Evolutionary conservation across 108 stramenopile genomes (phyloP).

Genomic region (Nitzschia sp.): DNA sequence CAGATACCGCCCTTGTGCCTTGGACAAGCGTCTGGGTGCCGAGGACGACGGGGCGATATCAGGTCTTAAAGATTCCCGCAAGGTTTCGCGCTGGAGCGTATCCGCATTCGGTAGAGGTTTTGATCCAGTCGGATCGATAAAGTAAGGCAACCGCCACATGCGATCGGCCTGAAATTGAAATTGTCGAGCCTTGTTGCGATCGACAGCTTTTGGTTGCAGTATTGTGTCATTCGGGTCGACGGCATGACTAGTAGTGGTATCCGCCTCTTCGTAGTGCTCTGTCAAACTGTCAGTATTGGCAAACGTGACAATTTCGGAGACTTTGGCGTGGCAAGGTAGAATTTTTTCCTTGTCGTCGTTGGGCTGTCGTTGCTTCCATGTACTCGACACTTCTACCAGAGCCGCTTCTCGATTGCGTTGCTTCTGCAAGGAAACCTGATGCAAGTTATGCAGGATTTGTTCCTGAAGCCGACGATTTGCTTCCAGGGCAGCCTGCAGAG

Average conservation of each 20-base stretch:
- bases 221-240: background rate
- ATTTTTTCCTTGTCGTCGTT: slow-evolving; percentile 1
- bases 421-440: slow-evolving; percentile 6
- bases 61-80: background rate
- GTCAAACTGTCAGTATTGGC: background rate
- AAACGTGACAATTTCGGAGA: background rate
- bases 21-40: background rate
- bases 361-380: background rate
- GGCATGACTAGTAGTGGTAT: background rate
- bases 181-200: background rate
- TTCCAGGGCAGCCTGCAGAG: slow-evolving; percentile 23
- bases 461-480: slow-evolving; percentile 29
- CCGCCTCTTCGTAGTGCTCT: background rate
- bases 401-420: slow-evolving; percentile 22
- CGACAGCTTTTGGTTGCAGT: background rate
- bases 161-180: slow-evolving; percentile 39
- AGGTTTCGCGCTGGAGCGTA: slow-evolving; percentile 11
- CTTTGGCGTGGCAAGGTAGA: background rate
- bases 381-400: background rate
- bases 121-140: slow-evolving; percentile 53
- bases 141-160: slow-evolving; percentile 55
- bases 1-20: background rate
- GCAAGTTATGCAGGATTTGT: slow-evolving; percentile 9
- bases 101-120: slow-evolving; percentile 36
- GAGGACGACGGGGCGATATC: background rate